These are phyloP conservation scores for Globisporangium paroecandrum DNA, from an alignment of 352 stramenopile genomes.

Conservation along the genomic window DNA sequence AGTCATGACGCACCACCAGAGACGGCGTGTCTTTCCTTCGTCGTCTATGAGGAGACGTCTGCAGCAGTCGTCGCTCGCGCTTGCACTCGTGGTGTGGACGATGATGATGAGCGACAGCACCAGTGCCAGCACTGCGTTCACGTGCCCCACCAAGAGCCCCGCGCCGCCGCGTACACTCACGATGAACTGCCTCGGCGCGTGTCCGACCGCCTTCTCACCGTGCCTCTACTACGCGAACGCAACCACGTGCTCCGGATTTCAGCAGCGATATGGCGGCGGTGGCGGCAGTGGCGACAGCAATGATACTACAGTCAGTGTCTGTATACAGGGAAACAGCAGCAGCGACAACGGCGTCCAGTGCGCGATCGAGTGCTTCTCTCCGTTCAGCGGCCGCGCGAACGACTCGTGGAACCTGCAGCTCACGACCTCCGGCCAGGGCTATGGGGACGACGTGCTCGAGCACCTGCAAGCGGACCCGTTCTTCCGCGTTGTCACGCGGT, in stretches of 20 bases:
- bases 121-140: slow-evolving; percentile 6
- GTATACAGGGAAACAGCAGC: slow-evolving; percentile 2
- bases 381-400: slow-evolving; percentile 23
- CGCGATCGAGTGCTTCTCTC: slow-evolving; percentile 37
- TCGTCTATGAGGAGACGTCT: not conserved
- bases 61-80: not conserved
- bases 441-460: slow-evolving; percentile 27
- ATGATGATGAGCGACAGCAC: not conserved
- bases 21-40: not conserved
- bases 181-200: slow-evolving; percentile 27
- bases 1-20: not conserved
- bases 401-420: slow-evolving; percentile 33
- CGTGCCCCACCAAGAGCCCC: slow-evolving; percentile 8
- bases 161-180: slow-evolving; percentile 17
- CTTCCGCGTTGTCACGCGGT: slow-evolving; percentile 30
- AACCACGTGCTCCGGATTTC: slow-evolving; percentile 13
- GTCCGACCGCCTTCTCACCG: slow-evolving; percentile 15
- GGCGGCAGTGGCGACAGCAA: not conserved
- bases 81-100: not conserved
- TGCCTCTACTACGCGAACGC: slow-evolving; percentile 22
- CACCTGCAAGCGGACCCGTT: slow-evolving; percentile 10
- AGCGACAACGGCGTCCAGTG: slow-evolving; percentile 6
- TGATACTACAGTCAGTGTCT: slow-evolving; percentile 13
- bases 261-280: slow-evolving; percentile 4
- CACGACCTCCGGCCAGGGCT: slow-evolving; percentile 24